A percentile compares a stretch with the other conserved stretches of the same genome.
Conservation (phyloP, 2,329 filamentous ascomycete species). For the Calonectria multiphialidica region DNA sequence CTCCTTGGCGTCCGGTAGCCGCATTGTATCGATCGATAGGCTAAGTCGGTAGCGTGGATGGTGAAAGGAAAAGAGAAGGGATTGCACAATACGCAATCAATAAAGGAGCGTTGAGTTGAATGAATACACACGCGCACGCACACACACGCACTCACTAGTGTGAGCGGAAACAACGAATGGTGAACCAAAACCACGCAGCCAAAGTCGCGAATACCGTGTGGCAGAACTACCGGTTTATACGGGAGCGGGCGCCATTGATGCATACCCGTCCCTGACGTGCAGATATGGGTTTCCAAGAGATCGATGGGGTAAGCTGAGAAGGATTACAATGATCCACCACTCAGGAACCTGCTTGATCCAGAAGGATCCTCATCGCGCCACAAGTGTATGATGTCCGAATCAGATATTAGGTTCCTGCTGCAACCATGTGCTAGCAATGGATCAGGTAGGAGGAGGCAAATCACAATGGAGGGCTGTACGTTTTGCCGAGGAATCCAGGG, state of each 20-base stretch:
- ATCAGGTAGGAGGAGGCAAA: not conserved
- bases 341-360: conserved; percentile 1
- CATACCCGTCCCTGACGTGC: conserved; percentile 8
- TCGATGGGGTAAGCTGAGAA: not conserved
- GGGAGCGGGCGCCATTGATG: not conserved
- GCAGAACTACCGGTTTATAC: conserved; percentile 3
- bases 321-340: not conserved
- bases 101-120: not conserved
- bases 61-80: not conserved
- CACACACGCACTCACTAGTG: not conserved
- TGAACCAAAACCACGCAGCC: conserved; percentile 2
- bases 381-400: not conserved
- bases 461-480: not conserved
- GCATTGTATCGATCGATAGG: not conserved
- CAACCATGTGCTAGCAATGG: not conserved
- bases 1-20: not conserved
- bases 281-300: not conserved
- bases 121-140: not conserved
- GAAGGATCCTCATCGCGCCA: not conserved
- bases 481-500: not conserved
- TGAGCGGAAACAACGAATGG: not conserved
- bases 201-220: not conserved
- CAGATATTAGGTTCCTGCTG: not conserved
- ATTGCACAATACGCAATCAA: not conserved
- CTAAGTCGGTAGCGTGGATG: conserved; percentile 8